Evolutionary conservation across 441 rosid genomes (phyloP), one percentile per base, ranked within the genome.

Genomic region (Euphorbia corollata): DNA sequence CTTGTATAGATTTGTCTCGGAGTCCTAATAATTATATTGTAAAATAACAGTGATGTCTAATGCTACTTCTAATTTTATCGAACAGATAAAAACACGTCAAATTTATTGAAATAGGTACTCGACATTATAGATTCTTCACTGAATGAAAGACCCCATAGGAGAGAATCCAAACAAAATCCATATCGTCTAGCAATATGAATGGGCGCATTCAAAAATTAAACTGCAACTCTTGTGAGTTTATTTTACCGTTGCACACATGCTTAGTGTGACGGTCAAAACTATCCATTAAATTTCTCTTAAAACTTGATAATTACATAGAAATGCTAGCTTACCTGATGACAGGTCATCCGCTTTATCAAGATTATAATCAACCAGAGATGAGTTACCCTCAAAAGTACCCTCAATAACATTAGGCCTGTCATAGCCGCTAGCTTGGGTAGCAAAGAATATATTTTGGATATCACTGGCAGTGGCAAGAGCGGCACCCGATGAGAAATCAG

Each of bases 291-390:
- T 23, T 53, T 24, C 68, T 38, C 30, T 69, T 34, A 22, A 60
- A 64, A 54, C 50, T 5, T 15, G 30, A 22, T 0, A 24, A 43
- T 39, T 23, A 45, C 32, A 30, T 30, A 3, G 34, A 30, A 13
- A 51, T 36, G 59, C 13, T 13, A n/a, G 24, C 68, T 63, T 77
- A 90, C 97, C 92, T 59, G 83, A 81, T 55, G 84, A 78, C 57
- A 76, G 78, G 64, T 90, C 97, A 68, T 88, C 97, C 24, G 77
- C 74, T 83, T 76, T 90, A 75, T 86, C 97, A 58, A 64, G 61
- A 71, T 48, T 74, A 76, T 47, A 81, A 68, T 88, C 90, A 62
- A 75, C 64, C 57, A 77, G 16, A 39, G 80, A 61, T 61, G 78
- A 61, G 68, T 74, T 83, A 47, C 83, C 83, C 66, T 85, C 95